Base-by-base conservation (phyloP, 2,329 filamentous ascomycete genomes). In the Apiospora pterosperma region DNA sequence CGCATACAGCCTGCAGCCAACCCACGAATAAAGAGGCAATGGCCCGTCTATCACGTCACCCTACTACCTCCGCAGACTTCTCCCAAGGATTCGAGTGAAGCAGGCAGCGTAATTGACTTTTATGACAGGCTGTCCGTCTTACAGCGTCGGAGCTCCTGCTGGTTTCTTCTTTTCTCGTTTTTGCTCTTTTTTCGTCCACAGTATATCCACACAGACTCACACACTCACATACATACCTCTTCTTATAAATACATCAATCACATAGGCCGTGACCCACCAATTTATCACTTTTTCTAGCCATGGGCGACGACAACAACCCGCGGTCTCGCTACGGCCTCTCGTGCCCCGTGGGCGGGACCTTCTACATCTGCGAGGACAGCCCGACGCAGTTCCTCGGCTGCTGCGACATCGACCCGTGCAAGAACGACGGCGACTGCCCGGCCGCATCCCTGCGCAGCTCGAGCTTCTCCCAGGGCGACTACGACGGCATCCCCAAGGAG, bases 351-450 rank as follows among this genome's bases (percentile, higher is more conserved):
- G 69, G 69, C 12, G 71, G 69, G 6, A 14, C 41, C 10, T 68
- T 71, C 42, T 67, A 71, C 59, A 66, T 71, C 61, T 71, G 70
- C 61, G 60, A 66, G 39, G 62, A 68, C 21, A 69, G 64, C 64
- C n/a, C 62, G 2, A 16, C 60, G 25, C 36, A 41, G 7, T 72
- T 71, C 59, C 16, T 72, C 8, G 71, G 71, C 1, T 72, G 71
- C 62, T 72, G 71, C 60, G 66, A 64, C 19, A 38, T 65, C 31
- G 64, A 71, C 63, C 70, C 71, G 1, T 71, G 71, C 55, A 59
- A 63, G 8, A 63, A 64, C 21, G 38, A 52, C 14, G 65, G 61
- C 1, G 31, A 48, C 2, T 71, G 70, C 23, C 66, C 69, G 25
- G 39, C 48, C 2, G 28, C 42, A 2, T 42, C 42, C 10, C 6